Percentiles rank a stretch among this genome's conserved stretches.
Conservation (phyloP, 106 monocot genomes). For the Platanthera guangdongensis region DNA sequence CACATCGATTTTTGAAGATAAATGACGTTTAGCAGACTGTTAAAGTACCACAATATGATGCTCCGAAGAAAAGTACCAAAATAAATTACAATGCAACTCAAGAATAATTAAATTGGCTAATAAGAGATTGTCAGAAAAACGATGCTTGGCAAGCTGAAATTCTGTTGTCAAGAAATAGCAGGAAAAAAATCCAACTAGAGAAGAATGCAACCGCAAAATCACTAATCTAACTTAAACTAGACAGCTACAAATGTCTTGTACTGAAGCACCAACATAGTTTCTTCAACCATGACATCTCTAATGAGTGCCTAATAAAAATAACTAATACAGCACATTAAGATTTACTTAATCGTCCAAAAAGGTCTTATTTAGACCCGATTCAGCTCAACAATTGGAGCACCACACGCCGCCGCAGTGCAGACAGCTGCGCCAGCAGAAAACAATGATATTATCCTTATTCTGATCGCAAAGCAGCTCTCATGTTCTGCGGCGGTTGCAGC, state of each 20-base stretch:
- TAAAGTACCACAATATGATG: constrained; percentile 16
- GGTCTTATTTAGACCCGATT: too few relatives aligned
- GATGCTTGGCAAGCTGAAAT: background rate
- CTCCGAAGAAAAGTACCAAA: background rate
- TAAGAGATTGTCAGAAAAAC: background rate
- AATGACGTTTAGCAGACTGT: constrained; percentile 47
- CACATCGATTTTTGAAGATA: constrained; percentile 58
- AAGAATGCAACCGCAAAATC: background rate
- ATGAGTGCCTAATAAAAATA: too few relatives aligned
- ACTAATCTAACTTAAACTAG: background rate
- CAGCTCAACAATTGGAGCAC: too few relatives aligned
- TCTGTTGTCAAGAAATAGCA: background rate
- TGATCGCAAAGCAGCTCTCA: too few relatives aligned
- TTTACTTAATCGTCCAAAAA: too few relatives aligned
- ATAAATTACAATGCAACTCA: background rate
- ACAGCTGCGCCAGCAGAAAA: too few relatives aligned
- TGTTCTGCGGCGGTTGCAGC: too few relatives aligned
- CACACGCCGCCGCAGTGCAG: too few relatives aligned
- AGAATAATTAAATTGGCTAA: background rate
- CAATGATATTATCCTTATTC: too few relatives aligned
- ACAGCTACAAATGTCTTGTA: background rate
- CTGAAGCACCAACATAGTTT: too few relatives aligned
- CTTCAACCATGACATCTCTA: too few relatives aligned
- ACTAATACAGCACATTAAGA: too few relatives aligned
- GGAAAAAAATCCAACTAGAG: background rate